Percentiles rank a stretch among this genome's conserved stretches.
phyloP scores from a whole-genome alignment of 768 basidiomycete species.

The Pisolithus albus region DNA sequence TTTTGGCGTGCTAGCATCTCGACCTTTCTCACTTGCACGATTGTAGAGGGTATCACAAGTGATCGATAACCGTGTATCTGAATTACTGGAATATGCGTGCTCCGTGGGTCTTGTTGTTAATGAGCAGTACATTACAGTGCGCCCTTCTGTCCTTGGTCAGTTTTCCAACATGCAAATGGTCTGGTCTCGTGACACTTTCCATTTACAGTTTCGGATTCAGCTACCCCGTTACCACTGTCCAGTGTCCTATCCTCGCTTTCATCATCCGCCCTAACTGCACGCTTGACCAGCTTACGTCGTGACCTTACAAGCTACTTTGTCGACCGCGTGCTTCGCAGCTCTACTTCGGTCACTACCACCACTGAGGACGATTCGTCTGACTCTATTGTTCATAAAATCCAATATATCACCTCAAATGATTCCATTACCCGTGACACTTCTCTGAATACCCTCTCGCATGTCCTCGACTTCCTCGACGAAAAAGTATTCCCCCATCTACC shows the following conservation, averaged over 20 bases:
- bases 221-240: constrained; percentile 42
- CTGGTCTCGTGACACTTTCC: neutral
- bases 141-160: constrained; percentile 43
- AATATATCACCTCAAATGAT: constrained; percentile 40
- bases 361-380: constrained; percentile 29
- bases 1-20: neutral
- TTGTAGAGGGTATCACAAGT: constrained; percentile 50
- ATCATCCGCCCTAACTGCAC: constrained; percentile 43
- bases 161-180: constrained; percentile 16
- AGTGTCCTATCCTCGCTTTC: constrained; percentile 57
- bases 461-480: constrained; percentile 57
- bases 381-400: constrained; percentile 39
- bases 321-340: constrained; percentile 50
- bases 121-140: constrained; percentile 43
- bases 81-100: constrained; percentile 67
- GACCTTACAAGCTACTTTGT: constrained; percentile 57
- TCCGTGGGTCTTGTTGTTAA: constrained; percentile 49
- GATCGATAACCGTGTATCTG: constrained; percentile 54
- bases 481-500: constrained; percentile 56
- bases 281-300: constrained; percentile 56
- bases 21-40: neutral
- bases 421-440: constrained; percentile 29
- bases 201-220: constrained; percentile 49
- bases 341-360: constrained; percentile 35
- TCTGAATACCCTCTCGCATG: constrained; percentile 47